Evolutionary conservation across 2,329 filamentous ascomycete species (phyloP), one percentile per base, ranked within the genome.

Genomic region (Venturia asperata): DNA sequence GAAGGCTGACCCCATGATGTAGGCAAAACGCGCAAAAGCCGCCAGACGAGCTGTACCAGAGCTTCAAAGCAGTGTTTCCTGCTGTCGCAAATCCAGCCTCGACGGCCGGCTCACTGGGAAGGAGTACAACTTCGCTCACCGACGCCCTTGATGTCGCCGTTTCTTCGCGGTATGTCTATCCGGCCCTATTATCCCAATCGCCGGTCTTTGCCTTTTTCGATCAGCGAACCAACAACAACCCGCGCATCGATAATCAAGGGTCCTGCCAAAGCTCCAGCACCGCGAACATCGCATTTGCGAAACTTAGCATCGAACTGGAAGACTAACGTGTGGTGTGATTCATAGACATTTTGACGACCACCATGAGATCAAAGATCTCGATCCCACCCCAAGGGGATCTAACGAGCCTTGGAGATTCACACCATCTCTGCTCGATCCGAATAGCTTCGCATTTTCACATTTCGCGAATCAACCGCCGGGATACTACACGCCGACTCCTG

Each of bases 381-480:
- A 96, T 72, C 88, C 90, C 24, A 96, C 91, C 3, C 91, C 91
- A 5, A 85, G 89, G 74, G 89, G 87, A 21, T 84, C 88, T 52
- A 87, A 89, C 71, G 92, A 97, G 70, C 86, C 84, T 70, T 94
- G 92, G 87, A 85, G 89, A 69, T 92, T 96, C 72, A 96, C 92
- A 2, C 91, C 92, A 4, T 94, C 92, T 27, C 81, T 96, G 66
- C 83, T 97, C 73, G 93, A 97, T 73, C 87, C 91, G 21, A 91
- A 88, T 74, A 89, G 90, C 39, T 91, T 91, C 74, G 85, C 86
- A 30, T 97, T 96, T 76, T 83, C 86, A 67, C 82, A 83, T 65
- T 93, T 96, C 72, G 86, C 88, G 68, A 91, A 90, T 75, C 89
- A 92, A 68, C 85, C 88, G 58, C 85, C 89, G 19, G 90, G 88